These are phyloP conservation scores for Coelastrella sp. DNA, from an alignment of 139 green algal species.

Conservation along the genomic window DNA sequence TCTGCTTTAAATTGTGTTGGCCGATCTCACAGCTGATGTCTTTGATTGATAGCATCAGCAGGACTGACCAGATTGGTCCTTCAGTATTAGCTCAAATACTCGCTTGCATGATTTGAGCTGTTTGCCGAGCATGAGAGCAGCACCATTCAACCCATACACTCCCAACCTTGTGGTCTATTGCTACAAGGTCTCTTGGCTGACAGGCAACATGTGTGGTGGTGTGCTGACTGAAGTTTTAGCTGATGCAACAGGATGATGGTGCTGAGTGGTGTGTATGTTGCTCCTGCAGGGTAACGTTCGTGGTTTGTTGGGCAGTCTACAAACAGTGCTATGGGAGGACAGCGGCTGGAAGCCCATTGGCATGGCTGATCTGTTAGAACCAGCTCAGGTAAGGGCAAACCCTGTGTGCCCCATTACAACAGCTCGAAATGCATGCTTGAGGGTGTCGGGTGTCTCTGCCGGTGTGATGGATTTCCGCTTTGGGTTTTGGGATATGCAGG, in stretches of 20 bases:
- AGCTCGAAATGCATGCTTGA: too few relatives aligned
- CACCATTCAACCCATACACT: too few relatives aligned
- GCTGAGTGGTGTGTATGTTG: not conserved
- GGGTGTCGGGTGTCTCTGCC: too few relatives aligned
- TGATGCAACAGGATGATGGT: too few relatives aligned
- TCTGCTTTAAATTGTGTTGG: not conserved
- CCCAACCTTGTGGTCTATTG: too few relatives aligned
- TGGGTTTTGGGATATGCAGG: too few relatives aligned
- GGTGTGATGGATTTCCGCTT: too few relatives aligned
- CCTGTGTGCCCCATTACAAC: not conserved
- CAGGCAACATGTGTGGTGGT: too few relatives aligned
- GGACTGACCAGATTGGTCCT: not conserved
- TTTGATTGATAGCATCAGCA: not conserved
- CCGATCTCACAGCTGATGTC: not conserved
- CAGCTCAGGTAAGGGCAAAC: slow-evolving; percentile 49
- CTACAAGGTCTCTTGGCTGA: too few relatives aligned
- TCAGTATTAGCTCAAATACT: not conserved
- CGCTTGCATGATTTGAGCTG: not conserved
- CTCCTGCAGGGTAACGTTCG: slow-evolving; percentile 87
- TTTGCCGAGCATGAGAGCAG: too few relatives aligned
- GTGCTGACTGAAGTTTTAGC: too few relatives aligned
- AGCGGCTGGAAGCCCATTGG: slow-evolving; percentile 81
- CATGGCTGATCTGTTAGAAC: slow-evolving; percentile 91
- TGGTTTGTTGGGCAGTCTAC: slow-evolving; percentile 85
- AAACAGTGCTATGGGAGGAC: slow-evolving; percentile 92